These are phyloP conservation scores for Garcia nutans DNA, from an alignment of 345 rosid species.

Conservation along the genomic window DNA sequence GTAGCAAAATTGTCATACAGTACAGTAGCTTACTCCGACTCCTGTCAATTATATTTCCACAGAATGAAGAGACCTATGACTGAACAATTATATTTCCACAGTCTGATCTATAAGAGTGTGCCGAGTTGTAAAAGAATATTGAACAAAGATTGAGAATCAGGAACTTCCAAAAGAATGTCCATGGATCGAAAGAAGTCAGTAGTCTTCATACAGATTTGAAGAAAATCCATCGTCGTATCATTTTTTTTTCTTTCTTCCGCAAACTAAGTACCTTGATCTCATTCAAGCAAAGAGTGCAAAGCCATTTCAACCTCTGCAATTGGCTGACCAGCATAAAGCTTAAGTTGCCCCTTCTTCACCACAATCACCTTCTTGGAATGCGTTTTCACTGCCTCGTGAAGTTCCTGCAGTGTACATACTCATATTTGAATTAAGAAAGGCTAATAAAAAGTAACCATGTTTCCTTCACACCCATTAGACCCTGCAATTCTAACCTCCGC, in stretches of 20 bases:
- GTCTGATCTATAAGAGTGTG: background rate
- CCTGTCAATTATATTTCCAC: background rate
- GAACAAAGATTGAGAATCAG: too few species aligned
- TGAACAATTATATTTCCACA: background rate
- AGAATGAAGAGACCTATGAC: background rate
- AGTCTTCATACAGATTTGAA: too few species aligned
- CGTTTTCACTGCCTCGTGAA: constrained; percentile 45
- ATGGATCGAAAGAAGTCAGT: too few species aligned
- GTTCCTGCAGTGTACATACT: constrained; percentile 63
- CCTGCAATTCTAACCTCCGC: background rate
- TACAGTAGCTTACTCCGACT: background rate
- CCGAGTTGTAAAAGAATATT: too few species aligned
- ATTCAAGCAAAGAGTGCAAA: constrained; percentile 48
- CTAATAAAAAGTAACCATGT: background rate
- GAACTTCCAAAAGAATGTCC: too few species aligned
- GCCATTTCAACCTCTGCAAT: constrained; percentile 67
- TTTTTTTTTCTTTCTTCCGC: background rate
- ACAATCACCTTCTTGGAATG: constrained; percentile 51
- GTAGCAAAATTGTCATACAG: background rate
- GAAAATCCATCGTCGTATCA: background rate
- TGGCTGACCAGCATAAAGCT: constrained; percentile 75
- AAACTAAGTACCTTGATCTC: constrained; percentile 7
- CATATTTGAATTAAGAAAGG: background rate
- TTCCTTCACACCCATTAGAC: background rate
- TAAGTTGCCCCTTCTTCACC: constrained; percentile 70